These are phyloP conservation scores for Endocladia muricata DNA, from an alignment of 31 red algal species.

Conservation along the genomic window DNA sequence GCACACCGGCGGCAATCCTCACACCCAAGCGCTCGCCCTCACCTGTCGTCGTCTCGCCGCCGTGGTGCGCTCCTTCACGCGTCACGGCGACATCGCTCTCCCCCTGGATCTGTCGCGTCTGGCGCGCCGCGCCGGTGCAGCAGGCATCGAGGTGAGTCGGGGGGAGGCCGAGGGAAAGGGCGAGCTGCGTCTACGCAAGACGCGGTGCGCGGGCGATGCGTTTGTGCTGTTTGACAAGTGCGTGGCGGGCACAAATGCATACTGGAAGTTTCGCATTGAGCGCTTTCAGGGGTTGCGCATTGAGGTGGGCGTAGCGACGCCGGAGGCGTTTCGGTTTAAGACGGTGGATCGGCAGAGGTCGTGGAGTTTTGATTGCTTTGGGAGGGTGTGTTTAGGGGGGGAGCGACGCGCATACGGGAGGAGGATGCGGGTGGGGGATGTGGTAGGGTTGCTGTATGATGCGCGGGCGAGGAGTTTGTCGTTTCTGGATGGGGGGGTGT, in stretches of 20 bases:
- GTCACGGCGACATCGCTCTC: not conserved
- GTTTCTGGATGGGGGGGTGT: constrained; percentile 22
- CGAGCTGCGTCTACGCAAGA: not conserved
- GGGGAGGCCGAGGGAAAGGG: not conserved
- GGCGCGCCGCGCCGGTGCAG: too few species aligned
- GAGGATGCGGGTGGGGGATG: not conserved
- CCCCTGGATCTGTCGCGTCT: not conserved
- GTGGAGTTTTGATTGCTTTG: constrained; percentile 28
- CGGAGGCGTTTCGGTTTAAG: constrained; percentile 5
- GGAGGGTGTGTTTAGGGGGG: constrained; percentile 2
- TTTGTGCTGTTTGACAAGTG: constrained; percentile 18
- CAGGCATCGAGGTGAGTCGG: not conserved
- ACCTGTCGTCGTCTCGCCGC: not conserved
- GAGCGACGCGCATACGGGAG: constrained; percentile 10
- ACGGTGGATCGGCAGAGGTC: constrained; percentile 2
- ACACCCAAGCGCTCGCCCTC: not conserved
- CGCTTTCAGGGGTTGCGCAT: not conserved
- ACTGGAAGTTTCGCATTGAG: constrained; percentile 5
- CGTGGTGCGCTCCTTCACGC: not conserved
- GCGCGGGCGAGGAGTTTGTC: not conserved
- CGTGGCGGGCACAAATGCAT: not conserved
- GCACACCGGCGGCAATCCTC: not conserved
- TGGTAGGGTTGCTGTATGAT: constrained; percentile 15
- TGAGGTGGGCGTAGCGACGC: constrained; percentile 6
- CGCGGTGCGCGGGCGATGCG: not conserved